These are phyloP conservation scores for Fusarium sp. DNA, from an alignment of 2,329 filamentous ascomycete species.

Conservation along the genomic window DNA sequence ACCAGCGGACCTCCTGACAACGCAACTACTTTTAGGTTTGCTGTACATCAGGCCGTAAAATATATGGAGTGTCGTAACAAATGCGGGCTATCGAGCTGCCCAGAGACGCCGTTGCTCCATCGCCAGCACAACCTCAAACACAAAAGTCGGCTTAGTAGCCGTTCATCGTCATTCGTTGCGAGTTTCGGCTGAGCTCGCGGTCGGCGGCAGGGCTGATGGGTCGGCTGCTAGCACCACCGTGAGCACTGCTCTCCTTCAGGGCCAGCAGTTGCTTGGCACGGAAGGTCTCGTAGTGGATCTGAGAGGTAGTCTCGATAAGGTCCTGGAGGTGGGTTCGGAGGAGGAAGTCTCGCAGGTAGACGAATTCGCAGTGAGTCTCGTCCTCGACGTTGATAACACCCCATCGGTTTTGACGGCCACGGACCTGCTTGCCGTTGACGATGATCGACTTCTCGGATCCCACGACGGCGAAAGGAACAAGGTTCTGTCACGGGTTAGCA, in stretches of 20 bases:
- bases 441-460: constrained; percentile 99
- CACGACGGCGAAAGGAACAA: constrained; percentile 97
- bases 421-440: constrained; percentile 96
- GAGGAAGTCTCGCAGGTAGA: constrained; percentile 98
- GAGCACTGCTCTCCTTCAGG: constrained; percentile 96
- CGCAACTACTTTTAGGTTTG: constrained; percentile 47
- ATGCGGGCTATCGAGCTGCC: constrained; percentile 49
- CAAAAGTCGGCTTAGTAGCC: constrained; percentile 79
- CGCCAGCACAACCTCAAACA: constrained; percentile 52
- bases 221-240: constrained; percentile 81
- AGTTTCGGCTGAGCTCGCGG: constrained; percentile 95
- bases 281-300: constrained; percentile 99
- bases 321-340: constrained; percentile 98
- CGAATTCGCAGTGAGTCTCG: constrained; percentile 99
- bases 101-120: constrained; percentile 55
- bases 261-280: constrained; percentile 98
- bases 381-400: constrained; percentile 99
- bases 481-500: constrained; percentile 72
- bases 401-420: constrained; percentile 98
- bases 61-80: constrained; percentile 53
- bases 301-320: constrained; percentile 98
- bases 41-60: constrained; percentile 52
- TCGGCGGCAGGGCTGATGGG: constrained; percentile 97
- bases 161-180: constrained; percentile 98
- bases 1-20: constrained; percentile 41